These are phyloP conservation scores for Talaromyces marneffei DNA, from an alignment of 2,329 filamentous ascomycete species.

Conservation along the genomic window DNA sequence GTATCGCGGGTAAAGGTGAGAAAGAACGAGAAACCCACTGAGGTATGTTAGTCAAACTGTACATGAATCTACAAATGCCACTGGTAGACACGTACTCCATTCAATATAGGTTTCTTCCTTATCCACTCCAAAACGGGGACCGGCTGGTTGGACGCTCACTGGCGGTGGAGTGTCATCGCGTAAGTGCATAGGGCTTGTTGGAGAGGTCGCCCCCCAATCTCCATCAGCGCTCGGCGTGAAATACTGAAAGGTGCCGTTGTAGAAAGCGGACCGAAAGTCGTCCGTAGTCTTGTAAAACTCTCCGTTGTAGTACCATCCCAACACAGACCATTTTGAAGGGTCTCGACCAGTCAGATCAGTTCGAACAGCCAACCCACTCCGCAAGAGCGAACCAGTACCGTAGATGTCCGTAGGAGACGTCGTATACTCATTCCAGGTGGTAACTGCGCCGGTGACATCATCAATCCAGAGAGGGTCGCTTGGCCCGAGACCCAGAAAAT, in stretches of 20 bases:
- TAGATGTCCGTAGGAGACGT: background rate
- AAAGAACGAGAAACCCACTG: slow-evolving; percentile 52
- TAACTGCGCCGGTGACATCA: too few relatives aligned
- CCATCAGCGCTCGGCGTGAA: too few relatives aligned
- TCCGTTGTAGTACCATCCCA: slow-evolving; percentile 52
- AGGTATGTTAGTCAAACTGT: slow-evolving; percentile 26
- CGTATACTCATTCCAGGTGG: too few relatives aligned
- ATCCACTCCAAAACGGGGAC: too few relatives aligned
- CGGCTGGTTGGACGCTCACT: too few relatives aligned
- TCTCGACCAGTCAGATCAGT: slow-evolving; percentile 48
- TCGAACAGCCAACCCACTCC: slow-evolving; percentile 19
- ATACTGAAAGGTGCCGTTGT: too few relatives aligned
- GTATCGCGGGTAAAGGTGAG: slow-evolving; percentile 41
- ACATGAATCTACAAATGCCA: too few relatives aligned
- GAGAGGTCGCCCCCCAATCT: too few relatives aligned
- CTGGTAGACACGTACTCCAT: too few relatives aligned
- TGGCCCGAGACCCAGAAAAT: too few relatives aligned
- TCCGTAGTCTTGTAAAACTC: slow-evolving; percentile 49
- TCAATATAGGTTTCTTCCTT: too few relatives aligned
- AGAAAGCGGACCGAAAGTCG: slow-evolving; percentile 41
- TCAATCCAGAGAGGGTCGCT: too few relatives aligned
- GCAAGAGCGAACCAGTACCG: background rate
- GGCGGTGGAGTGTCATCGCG: slow-evolving; percentile 17
- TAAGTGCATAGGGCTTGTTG: background rate
- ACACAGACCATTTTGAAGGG: slow-evolving; percentile 46